Evolutionary conservation across 208 protist genomes (phyloP).

Genomic region (Trichomonas tenax): DNA sequence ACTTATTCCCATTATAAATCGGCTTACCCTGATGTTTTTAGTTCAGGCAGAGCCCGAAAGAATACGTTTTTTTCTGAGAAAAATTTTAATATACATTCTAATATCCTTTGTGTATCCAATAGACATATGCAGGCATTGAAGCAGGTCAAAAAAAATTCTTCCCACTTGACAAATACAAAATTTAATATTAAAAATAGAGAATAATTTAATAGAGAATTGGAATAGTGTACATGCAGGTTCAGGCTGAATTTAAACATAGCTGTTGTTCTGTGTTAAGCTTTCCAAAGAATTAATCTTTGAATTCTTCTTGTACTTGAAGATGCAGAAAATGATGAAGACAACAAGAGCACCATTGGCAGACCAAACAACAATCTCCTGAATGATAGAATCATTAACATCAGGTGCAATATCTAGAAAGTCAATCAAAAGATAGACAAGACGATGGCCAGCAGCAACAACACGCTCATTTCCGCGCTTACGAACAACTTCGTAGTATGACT

Average conservation of each 20-base stretch:
- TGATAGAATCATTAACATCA: background rate
- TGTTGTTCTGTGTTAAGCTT: background rate
- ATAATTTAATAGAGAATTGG: too few relatives aligned
- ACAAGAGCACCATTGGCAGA: background rate
- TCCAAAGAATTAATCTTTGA: background rate
- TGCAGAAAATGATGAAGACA: background rate
- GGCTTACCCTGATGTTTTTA: too few relatives aligned
- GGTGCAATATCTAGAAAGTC: background rate
- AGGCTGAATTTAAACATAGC: background rate
- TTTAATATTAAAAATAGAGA: too few relatives aligned
- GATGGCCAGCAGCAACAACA: background rate
- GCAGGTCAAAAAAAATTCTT: too few relatives aligned
- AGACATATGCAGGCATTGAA: too few relatives aligned
- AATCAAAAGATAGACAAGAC: background rate
- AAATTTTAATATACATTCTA: too few relatives aligned
- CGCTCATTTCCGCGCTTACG: background rate
- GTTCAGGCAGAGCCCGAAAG: too few relatives aligned
- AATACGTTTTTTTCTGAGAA: too few relatives aligned
- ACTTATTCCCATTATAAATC: too few relatives aligned
- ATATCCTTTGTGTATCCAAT: too few relatives aligned
- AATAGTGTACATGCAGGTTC: too few relatives aligned
- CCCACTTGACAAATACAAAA: too few relatives aligned
- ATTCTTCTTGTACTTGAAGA: background rate
- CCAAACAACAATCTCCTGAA: background rate
- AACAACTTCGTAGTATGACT: background rate